phyloP scores from a whole-genome alignment of 257 asterid species.

The Paulownia fortunei region DNA sequence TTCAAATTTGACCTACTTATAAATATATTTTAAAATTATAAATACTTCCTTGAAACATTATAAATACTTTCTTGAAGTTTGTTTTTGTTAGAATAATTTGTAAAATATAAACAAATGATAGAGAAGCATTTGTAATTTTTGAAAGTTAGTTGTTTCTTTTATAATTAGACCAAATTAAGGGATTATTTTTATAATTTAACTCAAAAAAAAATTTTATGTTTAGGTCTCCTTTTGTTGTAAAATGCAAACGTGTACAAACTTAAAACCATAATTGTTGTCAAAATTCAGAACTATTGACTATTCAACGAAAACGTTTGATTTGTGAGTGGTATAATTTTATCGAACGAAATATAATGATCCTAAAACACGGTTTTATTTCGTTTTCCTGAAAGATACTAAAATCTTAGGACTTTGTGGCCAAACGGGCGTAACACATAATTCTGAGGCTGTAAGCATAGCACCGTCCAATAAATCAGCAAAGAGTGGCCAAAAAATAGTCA shows the following conservation, averaged over 20 bases:
- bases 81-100: no score
- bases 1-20: no score
- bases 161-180: no score
- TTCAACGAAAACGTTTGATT: neutral
- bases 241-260: neutral
- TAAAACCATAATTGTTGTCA: neutral
- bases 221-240: neutral
- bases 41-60: no score
- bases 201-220: no score
- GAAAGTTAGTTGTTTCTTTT: no score
- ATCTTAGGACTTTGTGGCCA: neutral
- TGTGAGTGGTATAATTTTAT: neutral
- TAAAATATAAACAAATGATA: no score
- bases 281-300: neutral
- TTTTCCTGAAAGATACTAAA: neutral
- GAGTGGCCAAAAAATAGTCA: neutral
- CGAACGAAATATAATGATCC: neutral
- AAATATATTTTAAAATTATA: no score
- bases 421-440: neutral
- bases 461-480: constrained; percentile 32
- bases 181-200: no score
- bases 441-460: neutral
- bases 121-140: no score
- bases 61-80: no score
- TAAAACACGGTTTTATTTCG: neutral